Base-by-base conservation (phyloP, 352 stramenopile species). In the Pythium aphanidermatum region DNA sequence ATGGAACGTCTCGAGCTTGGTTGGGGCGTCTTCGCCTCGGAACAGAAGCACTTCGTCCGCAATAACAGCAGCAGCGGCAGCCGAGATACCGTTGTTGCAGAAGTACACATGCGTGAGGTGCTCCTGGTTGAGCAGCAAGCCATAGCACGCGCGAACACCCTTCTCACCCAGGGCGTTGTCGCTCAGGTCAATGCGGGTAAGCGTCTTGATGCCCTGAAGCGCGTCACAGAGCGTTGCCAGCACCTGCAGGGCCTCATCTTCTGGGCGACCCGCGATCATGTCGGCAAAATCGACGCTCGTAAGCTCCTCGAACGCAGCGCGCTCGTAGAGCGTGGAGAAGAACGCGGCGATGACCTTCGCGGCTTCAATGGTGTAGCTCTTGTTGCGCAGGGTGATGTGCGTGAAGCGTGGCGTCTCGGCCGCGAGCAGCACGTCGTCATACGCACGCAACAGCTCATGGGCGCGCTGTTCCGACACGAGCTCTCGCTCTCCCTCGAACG, bases 111-210 rank as follows among this genome's bases (percentile, higher is more conserved):
- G 70, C 50, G 78, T 54, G 32, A 98, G 74, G 36, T 89, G 39
- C 55, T 78, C 52, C 57, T 95, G 82, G 6, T 55, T 56, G 20
- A 82, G 68, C 25, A 98, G 58, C 30, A 97, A 65, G 0, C 82
- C 81, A 46, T 86, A 88, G 58, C 90, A 97, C 7, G 88, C 86
- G 42, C 86, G 86, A 38, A 97, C 78, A 32, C 89, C 93, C 60
- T 98, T 97, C 41, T 96, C 79, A 14, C 93, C 95, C 24, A 98
- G 81, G 25, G 95, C 95, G 46, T 98, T 98, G 64, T 98, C 91
- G 57, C 88, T 97, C 39, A 98, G 59, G 36, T 95, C 80, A 47
- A 95, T 91, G 42, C 63, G 63, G 41, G 68, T 75, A 53, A 92
- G 69, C 48, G 75, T 85, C 70, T 88, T 86, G 63, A 89, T 61